phyloP scores from a whole-genome alignment of 1,139 yeast genomes.

The Sporopachydermia cereana region DNA sequence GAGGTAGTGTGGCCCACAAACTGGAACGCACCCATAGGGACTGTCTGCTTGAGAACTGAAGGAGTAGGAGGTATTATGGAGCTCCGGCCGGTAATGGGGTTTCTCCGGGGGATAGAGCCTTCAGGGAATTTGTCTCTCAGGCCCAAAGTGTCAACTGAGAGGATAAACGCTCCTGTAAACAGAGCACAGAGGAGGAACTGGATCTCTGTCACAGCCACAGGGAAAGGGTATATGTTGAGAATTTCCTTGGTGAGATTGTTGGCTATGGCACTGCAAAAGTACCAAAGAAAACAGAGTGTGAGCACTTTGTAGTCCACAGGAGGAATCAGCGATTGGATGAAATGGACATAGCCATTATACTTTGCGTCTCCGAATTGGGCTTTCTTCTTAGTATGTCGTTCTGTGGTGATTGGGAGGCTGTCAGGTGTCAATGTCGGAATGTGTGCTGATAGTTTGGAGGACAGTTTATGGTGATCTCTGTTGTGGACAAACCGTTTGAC shows the following conservation, averaged over 20 bases:
- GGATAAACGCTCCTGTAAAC: constrained; percentile 9
- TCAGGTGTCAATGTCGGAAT: too few relatives aligned
- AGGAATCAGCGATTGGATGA: background rate
- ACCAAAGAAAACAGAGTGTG: constrained; percentile 61
- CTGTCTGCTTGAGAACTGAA: constrained; percentile 42
- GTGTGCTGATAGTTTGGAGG: too few relatives aligned
- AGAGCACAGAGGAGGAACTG: constrained; percentile 49
- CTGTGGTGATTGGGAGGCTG: too few relatives aligned
- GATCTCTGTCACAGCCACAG: constrained; percentile 74
- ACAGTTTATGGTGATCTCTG: background rate
- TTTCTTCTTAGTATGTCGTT: too few relatives aligned
- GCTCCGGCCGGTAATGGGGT: constrained; percentile 16
- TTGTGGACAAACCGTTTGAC: background rate
- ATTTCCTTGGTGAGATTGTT: constrained; percentile 73
- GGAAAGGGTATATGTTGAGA: constrained; percentile 55
- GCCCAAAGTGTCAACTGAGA: background rate
- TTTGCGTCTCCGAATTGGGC: too few relatives aligned
- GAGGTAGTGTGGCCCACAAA: constrained; percentile 63
- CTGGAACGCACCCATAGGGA: constrained; percentile 71
- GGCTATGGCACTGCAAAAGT: constrained; percentile 67
- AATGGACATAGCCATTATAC: too few relatives aligned
- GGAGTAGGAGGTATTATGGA: constrained; percentile 30
- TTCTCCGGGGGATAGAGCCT: constrained; percentile 42
- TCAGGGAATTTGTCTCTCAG: constrained; percentile 32
- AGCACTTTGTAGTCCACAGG: constrained; percentile 21